Conservation (phyloP, 352 stramenopile species). For the Pythium rhizo-oryzae region DNA sequence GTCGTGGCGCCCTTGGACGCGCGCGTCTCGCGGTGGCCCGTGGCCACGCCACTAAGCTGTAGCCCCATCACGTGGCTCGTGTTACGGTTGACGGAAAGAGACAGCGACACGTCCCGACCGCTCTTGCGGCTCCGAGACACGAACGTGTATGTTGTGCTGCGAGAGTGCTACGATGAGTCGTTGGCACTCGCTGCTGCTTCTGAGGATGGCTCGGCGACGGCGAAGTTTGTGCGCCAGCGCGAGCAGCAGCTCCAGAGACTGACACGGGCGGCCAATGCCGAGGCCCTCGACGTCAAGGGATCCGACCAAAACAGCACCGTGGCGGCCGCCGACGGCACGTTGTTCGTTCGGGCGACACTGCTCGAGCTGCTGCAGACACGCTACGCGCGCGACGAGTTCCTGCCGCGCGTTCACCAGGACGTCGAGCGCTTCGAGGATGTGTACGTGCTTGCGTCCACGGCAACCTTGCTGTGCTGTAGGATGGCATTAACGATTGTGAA, state of each 20-base stretch:
- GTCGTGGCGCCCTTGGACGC: neutral
- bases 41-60: conserved; percentile 9
- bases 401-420: conserved; percentile 7
- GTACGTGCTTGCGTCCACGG: neutral
- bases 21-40: conserved; percentile 1
- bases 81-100: neutral
- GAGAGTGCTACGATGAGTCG: neutral
- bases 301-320: neutral
- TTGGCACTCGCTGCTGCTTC: too few species aligned
- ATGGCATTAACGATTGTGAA: neutral
- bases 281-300: too few species aligned
- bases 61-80: conserved; percentile 11
- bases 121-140: neutral
- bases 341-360: conserved; percentile 15
- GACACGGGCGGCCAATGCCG: neutral
- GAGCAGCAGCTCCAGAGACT: neutral
- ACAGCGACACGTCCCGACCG: too few species aligned
- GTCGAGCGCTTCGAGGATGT: neutral
- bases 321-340: neutral
- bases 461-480: neutral
- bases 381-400: conserved; percentile 15
- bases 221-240: neutral
- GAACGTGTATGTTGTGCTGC: conserved; percentile 6
- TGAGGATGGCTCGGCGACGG: neutral
- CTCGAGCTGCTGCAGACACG: conserved; percentile 8